Evolutionary conservation across 1,284 basidiomycete genomes (phyloP).

Genomic region (Leccinum pachyderme): DNA sequence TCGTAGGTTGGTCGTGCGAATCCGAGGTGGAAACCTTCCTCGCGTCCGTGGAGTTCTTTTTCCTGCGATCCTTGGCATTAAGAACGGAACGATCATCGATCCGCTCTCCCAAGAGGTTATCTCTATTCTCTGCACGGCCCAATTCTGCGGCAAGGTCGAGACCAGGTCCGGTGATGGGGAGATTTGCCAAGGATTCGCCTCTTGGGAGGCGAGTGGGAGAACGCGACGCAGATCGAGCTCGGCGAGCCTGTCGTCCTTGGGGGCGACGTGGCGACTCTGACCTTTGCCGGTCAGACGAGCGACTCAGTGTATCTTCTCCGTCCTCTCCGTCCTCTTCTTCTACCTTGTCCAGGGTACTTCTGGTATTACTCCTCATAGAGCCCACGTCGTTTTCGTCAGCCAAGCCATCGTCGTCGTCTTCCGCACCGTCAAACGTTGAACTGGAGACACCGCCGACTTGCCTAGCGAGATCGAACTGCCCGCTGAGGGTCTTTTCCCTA

Average conservation of each 20-base stretch:
- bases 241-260: conserved; percentile 48
- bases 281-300: conserved; percentile 38
- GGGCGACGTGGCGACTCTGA: conserved; percentile 44
- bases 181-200: conserved; percentile 75
- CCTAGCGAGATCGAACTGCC: conserved; percentile 74
- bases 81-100: conserved; percentile 50
- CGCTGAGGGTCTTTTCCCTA: conserved; percentile 84
- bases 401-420: conserved; percentile 49
- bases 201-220: conserved; percentile 44
- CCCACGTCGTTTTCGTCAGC: conserved; percentile 45
- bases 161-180: conserved; percentile 83
- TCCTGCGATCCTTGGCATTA: conserved; percentile 47
- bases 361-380: conserved; percentile 56
- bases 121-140: conserved; percentile 82
- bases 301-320: conserved; percentile 24
- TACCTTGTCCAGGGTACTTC: conserved; percentile 55
- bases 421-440: conserved; percentile 38
- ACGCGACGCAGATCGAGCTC: conserved; percentile 50
- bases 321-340: conserved; percentile 49
- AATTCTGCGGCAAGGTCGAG: conserved; percentile 89
- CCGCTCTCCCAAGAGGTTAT: conserved; percentile 56
- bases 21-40: conserved; percentile 42
- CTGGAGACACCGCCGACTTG: conserved; percentile 58
- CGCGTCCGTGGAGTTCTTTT: conserved; percentile 45
- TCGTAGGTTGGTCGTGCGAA: conserved; percentile 41